A percentile compares a stretch with the other conserved stretches of the same genome.
Conservation (phyloP, 495 filamentous ascomycete species). For the Xylaria flabelliformis region DNA sequence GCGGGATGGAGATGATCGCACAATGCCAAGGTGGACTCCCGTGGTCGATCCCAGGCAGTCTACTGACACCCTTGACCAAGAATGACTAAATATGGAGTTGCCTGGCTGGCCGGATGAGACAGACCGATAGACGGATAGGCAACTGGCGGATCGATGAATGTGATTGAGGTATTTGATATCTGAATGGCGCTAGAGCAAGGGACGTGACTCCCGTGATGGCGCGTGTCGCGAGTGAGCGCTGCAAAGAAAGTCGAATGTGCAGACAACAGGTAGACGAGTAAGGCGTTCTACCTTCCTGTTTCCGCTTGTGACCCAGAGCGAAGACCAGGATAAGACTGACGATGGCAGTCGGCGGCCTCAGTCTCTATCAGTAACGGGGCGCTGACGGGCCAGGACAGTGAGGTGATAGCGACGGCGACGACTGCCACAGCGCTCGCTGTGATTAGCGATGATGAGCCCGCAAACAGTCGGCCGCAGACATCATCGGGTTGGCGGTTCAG, state of each 20-base stretch:
- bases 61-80: constrained; percentile 1
- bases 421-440: constrained; percentile 12
- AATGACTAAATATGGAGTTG: constrained; percentile 15
- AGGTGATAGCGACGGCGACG: neutral
- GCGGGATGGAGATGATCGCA: constrained; percentile 9
- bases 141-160: neutral
- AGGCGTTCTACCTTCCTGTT: constrained; percentile 12
- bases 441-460: constrained; percentile 17
- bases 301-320: neutral
- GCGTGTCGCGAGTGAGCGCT: neutral
- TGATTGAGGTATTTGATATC: constrained; percentile 7
- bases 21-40: constrained; percentile 9
- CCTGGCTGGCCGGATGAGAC: constrained; percentile 6
- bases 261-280: constrained; percentile 12
- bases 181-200: neutral
- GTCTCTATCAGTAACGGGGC: neutral
- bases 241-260: neutral
- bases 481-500: constrained; percentile 1
- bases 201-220: constrained; percentile 1
- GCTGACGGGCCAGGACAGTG: constrained; percentile 4
- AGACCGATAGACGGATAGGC: neutral
- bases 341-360: constrained; percentile 20
- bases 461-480: constrained; percentile 15
- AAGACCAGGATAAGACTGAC: constrained; percentile 2
- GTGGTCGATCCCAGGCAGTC: neutral